Percentiles rank a stretch among this genome's conserved stretches.
Evolutionary conservation across 805 yeast species (phyloP).

Genomic region (Priceomyces fermenticarens): DNA sequence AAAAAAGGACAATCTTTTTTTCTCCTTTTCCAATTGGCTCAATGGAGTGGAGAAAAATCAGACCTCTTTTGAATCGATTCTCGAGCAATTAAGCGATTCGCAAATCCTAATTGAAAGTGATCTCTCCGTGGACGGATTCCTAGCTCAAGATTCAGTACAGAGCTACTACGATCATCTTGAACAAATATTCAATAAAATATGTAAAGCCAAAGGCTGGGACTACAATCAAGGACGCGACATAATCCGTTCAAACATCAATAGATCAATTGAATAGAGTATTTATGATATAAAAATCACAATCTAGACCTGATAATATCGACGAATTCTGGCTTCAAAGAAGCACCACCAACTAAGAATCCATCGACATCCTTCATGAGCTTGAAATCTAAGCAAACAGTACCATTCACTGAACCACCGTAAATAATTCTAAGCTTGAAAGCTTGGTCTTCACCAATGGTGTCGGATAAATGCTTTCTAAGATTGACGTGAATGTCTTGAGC

Average conservation of each 20-base stretch:
- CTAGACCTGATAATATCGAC: conserved; percentile 92
- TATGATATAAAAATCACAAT: conserved; percentile 40
- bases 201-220: conserved; percentile 10
- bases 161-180: conserved; percentile 21
- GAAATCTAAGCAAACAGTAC: conserved; percentile 86
- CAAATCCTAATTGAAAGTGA: conserved; percentile 39
- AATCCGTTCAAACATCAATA: conserved; percentile 9
- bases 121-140: conserved; percentile 25
- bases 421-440: conserved; percentile 84
- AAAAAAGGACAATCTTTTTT: conserved; percentile 28
- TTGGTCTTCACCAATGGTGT: conserved; percentile 71
- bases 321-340: conserved; percentile 97
- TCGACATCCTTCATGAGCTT: conserved; percentile 92
- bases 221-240: conserved; percentile 5
- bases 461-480: conserved; percentile 79
- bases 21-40: conserved; percentile 55
- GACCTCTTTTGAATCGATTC: conserved; percentile 16
- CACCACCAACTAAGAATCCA: conserved; percentile 99
- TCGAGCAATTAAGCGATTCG: conserved; percentile 12
- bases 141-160: conserved; percentile 7
- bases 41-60: conserved; percentile 35
- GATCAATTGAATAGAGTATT: conserved; percentile 4
- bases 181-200: conserved; percentile 17
- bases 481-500: conserved; percentile 93
- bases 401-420: conserved; percentile 98